Evolutionary conservation across 352 stramenopile genomes (phyloP).

Genomic region (Blastocystis sp.): DNA sequence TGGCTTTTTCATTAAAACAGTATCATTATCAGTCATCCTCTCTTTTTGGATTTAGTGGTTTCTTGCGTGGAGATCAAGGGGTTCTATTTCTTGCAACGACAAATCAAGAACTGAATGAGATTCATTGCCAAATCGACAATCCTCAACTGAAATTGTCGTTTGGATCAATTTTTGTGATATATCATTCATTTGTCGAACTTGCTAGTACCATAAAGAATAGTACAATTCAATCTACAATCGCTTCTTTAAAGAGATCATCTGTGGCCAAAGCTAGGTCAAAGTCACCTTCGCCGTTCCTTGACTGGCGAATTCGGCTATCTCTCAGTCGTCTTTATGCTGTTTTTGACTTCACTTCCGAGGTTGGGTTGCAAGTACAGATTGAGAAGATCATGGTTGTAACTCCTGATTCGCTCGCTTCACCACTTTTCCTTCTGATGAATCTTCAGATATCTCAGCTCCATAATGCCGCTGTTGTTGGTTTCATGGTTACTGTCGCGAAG

Average conservation of each 20-base stretch:
- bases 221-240: not conserved
- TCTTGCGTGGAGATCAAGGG: not conserved
- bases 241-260: not conserved
- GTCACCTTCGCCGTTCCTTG: not conserved
- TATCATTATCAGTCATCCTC: not conserved
- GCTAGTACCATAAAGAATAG: not conserved
- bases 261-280: not conserved
- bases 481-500: not conserved
- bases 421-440: not conserved
- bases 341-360: constrained; percentile 12
- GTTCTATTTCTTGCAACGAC: not conserved
- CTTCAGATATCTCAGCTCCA: not conserved
- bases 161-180: constrained; percentile 9
- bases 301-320: not conserved
- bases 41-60: not conserved
- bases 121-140: not conserved
- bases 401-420: not conserved
- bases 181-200: not conserved
- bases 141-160: not conserved
- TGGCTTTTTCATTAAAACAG: not conserved
- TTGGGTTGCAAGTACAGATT: not conserved
- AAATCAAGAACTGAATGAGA: not conserved
- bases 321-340: not conserved
- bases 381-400: not conserved
- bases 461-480: not conserved